A percentile compares a stretch with the other conserved stretches of the same genome.
Evolutionary conservation across 371 early-diverging fungal species (phyloP).

Genomic region (Blakeslea trispora): DNA sequence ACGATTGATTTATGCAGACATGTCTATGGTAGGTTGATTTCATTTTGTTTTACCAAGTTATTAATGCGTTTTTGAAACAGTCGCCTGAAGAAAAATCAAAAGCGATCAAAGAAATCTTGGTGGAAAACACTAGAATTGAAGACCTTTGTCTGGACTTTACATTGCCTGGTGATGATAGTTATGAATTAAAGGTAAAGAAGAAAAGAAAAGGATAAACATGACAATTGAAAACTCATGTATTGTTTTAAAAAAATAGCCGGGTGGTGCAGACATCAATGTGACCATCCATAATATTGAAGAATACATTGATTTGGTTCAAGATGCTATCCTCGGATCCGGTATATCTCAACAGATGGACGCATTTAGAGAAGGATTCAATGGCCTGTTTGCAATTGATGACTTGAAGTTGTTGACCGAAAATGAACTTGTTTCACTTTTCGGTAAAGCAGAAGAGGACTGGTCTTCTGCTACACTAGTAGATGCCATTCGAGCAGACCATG

Average conservation of each 20-base stretch:
- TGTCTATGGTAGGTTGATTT: slow-evolving; percentile 22
- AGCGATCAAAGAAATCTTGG: slow-evolving; percentile 44
- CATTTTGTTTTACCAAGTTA: no score
- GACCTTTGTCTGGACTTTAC: slow-evolving; percentile 86
- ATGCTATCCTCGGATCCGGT: slow-evolving; percentile 74
- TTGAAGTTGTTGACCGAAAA: slow-evolving; percentile 66
- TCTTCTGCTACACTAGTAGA: slow-evolving; percentile 66
- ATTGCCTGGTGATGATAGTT: slow-evolving; percentile 72
- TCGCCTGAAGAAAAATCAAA: slow-evolving; percentile 30
- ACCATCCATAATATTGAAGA: slow-evolving; percentile 75
- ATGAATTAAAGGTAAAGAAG: slow-evolving; percentile 58
- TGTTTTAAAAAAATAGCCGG: slow-evolving; percentile 27
- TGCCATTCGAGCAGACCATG: slow-evolving; percentile 86
- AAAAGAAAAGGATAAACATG: neutral
- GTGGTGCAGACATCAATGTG: slow-evolving; percentile 68
- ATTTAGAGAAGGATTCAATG: slow-evolving; percentile 82
- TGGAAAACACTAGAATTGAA: slow-evolving; percentile 56
- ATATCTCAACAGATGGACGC: slow-evolving; percentile 71
- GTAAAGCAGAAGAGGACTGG: slow-evolving; percentile 81
- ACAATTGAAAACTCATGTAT: neutral
- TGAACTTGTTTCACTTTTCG: slow-evolving; percentile 77
- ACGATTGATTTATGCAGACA: slow-evolving; percentile 52
- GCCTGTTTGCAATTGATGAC: slow-evolving; percentile 72
- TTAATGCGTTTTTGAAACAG: no score
- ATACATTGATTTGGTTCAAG: slow-evolving; percentile 70